Evolutionary conservation across 768 basidiomycete genomes (phyloP), one percentile per base, ranked within the genome.

Genomic region (Harrya chromipes): DNA sequence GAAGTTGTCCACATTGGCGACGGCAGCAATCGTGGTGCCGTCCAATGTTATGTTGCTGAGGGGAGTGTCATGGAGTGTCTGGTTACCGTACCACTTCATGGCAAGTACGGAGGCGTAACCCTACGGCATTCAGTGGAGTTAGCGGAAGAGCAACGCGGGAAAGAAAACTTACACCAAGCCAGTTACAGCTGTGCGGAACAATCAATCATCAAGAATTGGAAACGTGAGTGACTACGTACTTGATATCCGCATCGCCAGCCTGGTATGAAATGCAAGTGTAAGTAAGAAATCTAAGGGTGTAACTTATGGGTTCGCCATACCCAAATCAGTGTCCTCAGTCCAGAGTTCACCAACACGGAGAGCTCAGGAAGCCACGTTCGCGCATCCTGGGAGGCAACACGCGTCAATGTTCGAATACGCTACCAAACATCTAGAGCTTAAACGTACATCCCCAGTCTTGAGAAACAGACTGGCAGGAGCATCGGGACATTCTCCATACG

Each of bases 1-100:
- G 60, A 85, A 84, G 50, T 82, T 82, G 52, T 80, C 81, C 31
- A 85, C 78, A 43, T 84, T 84, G 61, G 82, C 76, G n/a, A 84
- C 72, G 0, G 81, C 77, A 0, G 81, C 84, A 4, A 86, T 75
- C 0, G 79, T 55, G 7, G 61, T 65, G 2, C 76, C 80, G 29
- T 72, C 45, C 24, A 85, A 74, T 0, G 83, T 83, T 69, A 85
- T 83, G 52, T 83, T 83, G 4, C 54, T 73, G 14, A 74, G 70
- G 13, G 72, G 70, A 3, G 73, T 75, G 31, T 55, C 60, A 47
- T 70, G 71, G 19, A 76, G 56, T 1, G 66, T 67, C 33, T 66
- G 51, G 41, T 70, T 75, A 6, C 76, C 75, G 39, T 72, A 74
- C 76, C 75, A 77, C 38, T 71, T 64, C 75, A 77, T 77, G 2